These are phyloP conservation scores for Quillaja saponaria DNA, from an alignment of 306 rosid species.

Conservation along the genomic window DNA sequence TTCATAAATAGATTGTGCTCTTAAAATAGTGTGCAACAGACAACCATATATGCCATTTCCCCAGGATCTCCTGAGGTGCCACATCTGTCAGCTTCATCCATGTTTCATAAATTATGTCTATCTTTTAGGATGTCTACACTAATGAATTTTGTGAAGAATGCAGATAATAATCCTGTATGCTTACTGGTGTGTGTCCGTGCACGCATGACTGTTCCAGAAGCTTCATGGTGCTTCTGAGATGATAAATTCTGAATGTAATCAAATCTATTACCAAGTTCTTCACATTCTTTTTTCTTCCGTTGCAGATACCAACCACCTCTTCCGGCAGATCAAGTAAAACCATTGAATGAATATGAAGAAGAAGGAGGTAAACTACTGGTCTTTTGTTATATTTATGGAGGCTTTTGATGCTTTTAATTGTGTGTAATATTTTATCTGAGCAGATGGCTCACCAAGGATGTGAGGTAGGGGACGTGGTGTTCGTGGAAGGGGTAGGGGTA, in stretches of 20 bases:
- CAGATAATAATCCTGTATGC: not conserved
- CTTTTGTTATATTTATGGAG: constrained; percentile 3
- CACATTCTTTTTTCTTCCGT: not conserved
- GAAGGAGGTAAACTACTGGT: constrained; percentile 60
- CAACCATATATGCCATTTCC: no score
- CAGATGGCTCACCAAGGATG: constrained; percentile 70
- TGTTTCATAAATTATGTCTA: no score
- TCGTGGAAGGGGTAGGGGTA: constrained; percentile 75
- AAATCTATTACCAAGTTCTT: not conserved
- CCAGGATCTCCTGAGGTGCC: no score
- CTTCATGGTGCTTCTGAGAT: not conserved
- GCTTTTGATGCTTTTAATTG: constrained; percentile 1
- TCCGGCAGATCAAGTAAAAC: constrained; percentile 82
- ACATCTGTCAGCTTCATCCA: no score
- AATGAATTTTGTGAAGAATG: not conserved
- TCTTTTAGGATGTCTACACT: no score
- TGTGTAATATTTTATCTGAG: constrained; percentile 20
- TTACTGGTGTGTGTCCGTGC: not conserved
- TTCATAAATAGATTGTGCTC: no score
- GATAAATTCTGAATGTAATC: not conserved
- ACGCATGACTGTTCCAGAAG: not conserved
- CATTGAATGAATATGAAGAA: constrained; percentile 67
- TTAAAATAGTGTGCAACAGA: no score
- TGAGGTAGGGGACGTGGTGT: constrained; percentile 71
- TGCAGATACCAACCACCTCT: constrained; percentile 82